These are phyloP conservation scores for Xylariaceae sp. DNA, from an alignment of 2,329 filamentous ascomycete species.

Conservation along the genomic window DNA sequence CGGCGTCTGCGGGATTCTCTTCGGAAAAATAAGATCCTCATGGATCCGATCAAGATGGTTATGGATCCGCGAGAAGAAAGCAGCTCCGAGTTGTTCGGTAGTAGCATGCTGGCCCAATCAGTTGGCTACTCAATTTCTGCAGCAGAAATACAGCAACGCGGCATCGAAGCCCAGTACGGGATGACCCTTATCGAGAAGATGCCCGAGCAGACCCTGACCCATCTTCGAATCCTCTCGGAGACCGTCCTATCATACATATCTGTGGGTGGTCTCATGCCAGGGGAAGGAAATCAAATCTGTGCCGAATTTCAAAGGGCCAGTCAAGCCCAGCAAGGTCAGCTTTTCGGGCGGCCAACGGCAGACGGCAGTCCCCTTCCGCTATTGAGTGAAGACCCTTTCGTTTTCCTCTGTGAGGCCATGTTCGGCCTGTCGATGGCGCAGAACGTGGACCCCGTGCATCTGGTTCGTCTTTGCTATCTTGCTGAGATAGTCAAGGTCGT, in stretches of 20 bases:
- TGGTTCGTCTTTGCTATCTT: conserved; percentile 80
- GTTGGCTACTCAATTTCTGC: conserved; percentile 83
- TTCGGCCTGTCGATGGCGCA: conserved; percentile 62
- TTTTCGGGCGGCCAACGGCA: conserved; percentile 59
- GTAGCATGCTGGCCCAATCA: conserved; percentile 54
- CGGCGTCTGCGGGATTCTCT: conserved; percentile 53
- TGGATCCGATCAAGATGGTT: conserved; percentile 31
- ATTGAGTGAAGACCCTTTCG: conserved; percentile 63
- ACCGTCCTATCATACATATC: conserved; percentile 80
- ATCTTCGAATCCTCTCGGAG: conserved; percentile 81
- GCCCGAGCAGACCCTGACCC: conserved; percentile 74
- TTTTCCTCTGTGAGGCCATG: conserved; percentile 74
- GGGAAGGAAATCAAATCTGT: conserved; percentile 52
- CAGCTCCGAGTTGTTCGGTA: conserved; percentile 37
- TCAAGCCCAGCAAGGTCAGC: conserved; percentile 64
- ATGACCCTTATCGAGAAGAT: conserved; percentile 76
- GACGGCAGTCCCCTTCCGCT: conserved; percentile 48
- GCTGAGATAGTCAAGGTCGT: conserved; percentile 85
- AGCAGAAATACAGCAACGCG: conserved; percentile 86
- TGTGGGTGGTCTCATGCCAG: conserved; percentile 60
- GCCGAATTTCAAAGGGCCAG: conserved; percentile 61
- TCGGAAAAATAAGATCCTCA: conserved; percentile 42
- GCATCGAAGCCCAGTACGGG: conserved; percentile 65
- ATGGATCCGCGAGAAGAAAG: conserved; percentile 19
- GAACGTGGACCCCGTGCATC: conserved; percentile 65